Evolutionary conservation across 2,329 filamentous ascomycete species (phyloP).

Genomic region (Elsinoe batatas): DNA sequence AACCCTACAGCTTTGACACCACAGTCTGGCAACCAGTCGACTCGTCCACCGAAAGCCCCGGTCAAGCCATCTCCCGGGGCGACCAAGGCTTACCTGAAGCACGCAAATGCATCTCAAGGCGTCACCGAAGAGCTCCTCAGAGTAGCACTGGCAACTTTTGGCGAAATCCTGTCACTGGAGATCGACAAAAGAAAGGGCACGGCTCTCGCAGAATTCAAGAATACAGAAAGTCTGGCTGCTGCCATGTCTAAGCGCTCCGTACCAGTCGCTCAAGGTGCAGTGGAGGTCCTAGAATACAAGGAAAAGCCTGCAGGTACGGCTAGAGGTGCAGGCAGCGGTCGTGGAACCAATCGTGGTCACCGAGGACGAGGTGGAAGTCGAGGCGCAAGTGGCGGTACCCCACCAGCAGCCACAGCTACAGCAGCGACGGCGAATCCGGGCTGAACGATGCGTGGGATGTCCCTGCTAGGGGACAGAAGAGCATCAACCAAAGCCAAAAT

Average conservation of each 20-base stretch:
- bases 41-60: conserved; percentile 12
- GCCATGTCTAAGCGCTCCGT: conserved; percentile 76
- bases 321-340: conserved; percentile 11
- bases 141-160: conserved; percentile 63
- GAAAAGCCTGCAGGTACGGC: conserved; percentile 32
- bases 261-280: conserved; percentile 70
- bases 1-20: conserved; percentile 13
- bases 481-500: too few relatives aligned
- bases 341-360: conserved; percentile 15
- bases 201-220: conserved; percentile 81
- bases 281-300: conserved; percentile 78
- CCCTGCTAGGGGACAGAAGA: too few relatives aligned
- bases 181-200: conserved; percentile 94
- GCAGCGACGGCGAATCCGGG: conserved; percentile 16
- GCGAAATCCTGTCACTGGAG: conserved; percentile 67
- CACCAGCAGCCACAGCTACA: conserved; percentile 15
- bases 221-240: conserved; percentile 60
- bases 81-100: conserved; percentile 45
- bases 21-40: conserved; percentile 10
- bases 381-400: conserved; percentile 13
- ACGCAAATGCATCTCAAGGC: conserved; percentile 73
- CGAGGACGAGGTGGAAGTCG: conserved; percentile 12
- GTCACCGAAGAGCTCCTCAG: conserved; percentile 75
- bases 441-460: too few relatives aligned
- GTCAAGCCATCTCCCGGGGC: conserved; percentile 24